Percentiles rank a stretch among this genome's conserved stretches.
These are phyloP conservation scores for Cruciata laevipes DNA, from an alignment of 257 asterid species.

Conservation along the genomic window DNA sequence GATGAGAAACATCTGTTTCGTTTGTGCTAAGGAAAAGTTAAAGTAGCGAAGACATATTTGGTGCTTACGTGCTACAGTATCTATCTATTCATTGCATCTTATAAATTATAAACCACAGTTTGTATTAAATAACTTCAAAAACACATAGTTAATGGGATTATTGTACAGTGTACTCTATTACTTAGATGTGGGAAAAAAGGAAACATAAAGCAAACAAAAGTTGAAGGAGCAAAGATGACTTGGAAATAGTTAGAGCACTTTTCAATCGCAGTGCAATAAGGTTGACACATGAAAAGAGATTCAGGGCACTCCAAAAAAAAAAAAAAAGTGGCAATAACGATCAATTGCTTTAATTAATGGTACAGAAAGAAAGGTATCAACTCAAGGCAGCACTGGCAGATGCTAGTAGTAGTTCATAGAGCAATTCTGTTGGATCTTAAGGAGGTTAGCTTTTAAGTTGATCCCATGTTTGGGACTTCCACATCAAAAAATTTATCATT, in stretches of 20 bases:
- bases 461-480: constrained; percentile 5
- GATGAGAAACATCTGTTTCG: constrained; percentile 4
- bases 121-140: background rate
- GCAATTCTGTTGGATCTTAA: background rate
- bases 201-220: background rate
- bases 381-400: background rate
- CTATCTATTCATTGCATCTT: background rate
- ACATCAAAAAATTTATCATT: background rate
- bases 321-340: background rate
- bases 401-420: background rate
- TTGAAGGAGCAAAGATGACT: background rate
- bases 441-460: background rate
- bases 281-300: background rate
- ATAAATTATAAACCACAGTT: background rate
- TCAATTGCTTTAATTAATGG: background rate
- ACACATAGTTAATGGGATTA: background rate
- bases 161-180: too few species aligned
- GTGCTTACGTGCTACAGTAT: background rate
- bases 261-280: background rate
- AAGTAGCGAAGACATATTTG: background rate
- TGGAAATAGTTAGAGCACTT: background rate
- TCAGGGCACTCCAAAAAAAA: background rate
- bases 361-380: background rate
- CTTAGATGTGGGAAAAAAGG: background rate
- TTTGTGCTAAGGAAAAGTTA: background rate